Evolutionary conservation across 2,329 filamentous ascomycete species (phyloP).

Genomic region (Fusarium oxysporum): DNA sequence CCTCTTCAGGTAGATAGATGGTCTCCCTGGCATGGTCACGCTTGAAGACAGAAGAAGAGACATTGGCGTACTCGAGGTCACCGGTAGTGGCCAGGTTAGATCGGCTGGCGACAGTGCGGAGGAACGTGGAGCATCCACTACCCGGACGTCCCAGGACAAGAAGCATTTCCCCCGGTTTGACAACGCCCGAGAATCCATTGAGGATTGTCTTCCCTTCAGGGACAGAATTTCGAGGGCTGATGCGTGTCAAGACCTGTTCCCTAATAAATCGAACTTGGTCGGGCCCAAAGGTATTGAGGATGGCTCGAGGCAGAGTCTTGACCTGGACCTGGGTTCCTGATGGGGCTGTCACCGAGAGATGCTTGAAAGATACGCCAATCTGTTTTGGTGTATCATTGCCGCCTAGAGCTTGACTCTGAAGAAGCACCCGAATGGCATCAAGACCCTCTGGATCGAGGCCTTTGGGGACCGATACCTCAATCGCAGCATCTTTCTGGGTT

Average conservation of each 20-base stretch:
- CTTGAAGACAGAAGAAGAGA: conserved; percentile 71
- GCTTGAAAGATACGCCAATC: not conserved
- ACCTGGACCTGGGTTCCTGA: not conserved
- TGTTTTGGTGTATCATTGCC: not conserved
- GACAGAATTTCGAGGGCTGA: not conserved
- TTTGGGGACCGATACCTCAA: not conserved
- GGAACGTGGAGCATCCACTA: conserved; percentile 79
- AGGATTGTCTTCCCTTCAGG: not conserved
- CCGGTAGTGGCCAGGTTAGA: conserved; percentile 71
- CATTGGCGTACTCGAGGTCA: not conserved
- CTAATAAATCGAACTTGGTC: not conserved
- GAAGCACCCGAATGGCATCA: not conserved
- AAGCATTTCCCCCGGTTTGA: not conserved
- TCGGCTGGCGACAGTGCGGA: conserved; percentile 80
- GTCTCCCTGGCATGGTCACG: conserved; percentile 79
- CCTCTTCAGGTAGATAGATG: conserved; percentile 82
- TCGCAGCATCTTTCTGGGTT: not conserved
- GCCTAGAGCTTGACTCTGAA: not conserved
- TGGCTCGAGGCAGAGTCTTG: not conserved
- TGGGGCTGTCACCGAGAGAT: not conserved
- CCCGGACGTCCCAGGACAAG: conserved; percentile 74
- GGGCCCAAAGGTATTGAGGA: not conserved
- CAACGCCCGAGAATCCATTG: not conserved
- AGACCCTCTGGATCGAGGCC: not conserved
- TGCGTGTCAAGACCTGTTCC: not conserved